Percentiles rank a stretch among this genome's conserved stretches.
Conservation (phyloP, 257 asterid species). For the Haberlea rhodopensis region DNA sequence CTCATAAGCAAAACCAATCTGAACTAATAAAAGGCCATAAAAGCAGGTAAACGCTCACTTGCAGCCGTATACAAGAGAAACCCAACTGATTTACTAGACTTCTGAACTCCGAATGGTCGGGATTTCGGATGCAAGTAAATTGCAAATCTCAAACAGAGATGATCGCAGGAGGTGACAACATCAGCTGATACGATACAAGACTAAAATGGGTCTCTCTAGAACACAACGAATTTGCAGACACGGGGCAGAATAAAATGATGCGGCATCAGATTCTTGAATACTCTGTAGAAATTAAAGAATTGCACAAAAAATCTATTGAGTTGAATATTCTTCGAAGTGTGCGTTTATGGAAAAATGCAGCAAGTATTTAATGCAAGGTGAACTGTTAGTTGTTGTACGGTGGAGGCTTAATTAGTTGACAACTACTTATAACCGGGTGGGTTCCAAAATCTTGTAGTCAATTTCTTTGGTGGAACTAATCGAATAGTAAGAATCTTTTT, state of each 20-base stretch:
- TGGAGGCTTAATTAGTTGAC: background rate
- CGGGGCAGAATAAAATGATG: constrained; percentile 41
- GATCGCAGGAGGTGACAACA: constrained; percentile 29
- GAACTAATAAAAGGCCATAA: constrained; percentile 18
- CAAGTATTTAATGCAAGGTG: background rate
- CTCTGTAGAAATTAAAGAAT: background rate
- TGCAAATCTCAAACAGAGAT: constrained; percentile 46
- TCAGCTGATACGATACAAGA: constrained; percentile 39
- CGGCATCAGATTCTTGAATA: background rate
- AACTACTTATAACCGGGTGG: background rate
- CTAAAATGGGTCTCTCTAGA: constrained; percentile 37
- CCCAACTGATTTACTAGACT: constrained; percentile 12
- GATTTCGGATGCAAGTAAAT: constrained; percentile 2
- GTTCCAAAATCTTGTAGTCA: background rate
- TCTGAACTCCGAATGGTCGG: background rate
- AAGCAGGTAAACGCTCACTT: constrained; percentile 28
- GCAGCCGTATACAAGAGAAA: constrained; percentile 21
- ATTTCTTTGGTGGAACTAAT: background rate
- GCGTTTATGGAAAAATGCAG: background rate
- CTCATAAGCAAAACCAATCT: constrained; percentile 19
- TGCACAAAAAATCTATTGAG: background rate
- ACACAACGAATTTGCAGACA: constrained; percentile 36
- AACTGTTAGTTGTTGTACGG: background rate
- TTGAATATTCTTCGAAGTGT: background rate
- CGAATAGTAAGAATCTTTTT: background rate